Base-by-base conservation (phyloP, 768 basidiomycete genomes). In the Kwoniella sp. region DNA sequence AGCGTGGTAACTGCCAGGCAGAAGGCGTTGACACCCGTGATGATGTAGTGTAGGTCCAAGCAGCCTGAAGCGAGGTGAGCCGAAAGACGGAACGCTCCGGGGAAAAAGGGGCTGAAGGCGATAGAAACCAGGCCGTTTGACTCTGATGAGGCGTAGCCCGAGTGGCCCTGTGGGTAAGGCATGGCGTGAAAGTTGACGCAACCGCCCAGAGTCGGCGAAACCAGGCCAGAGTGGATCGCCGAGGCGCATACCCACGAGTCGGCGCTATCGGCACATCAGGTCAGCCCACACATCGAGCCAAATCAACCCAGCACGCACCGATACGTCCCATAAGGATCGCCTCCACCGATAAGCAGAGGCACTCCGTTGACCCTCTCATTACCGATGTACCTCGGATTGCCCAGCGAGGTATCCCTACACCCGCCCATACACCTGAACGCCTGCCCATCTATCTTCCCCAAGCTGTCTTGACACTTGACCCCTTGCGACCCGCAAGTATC, bases 201-300 rank as follows among this genome's bases (percentile, higher is more conserved):
- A 7, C 68, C 68, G 3, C 68, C 68, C 2, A 57, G 34, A 0
- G 41, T 47, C 2, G 49, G 28, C 4, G 58, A 57, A 42, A 67
- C 63, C 14, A 55, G 31, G 3, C 40, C 43, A 3, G 68, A 48
- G 31, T 67, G 65, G 5, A 70, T 55, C 5, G 65, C 68, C 6
- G 68, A 38, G n/a, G 68, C 50, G 42, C 68, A 70, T 14, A 67
- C 34, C 68, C 68, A 70, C 10, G 65, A 67, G 36, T 70, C 68
- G 22, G 65, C 68, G 10, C 68, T 69, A 33, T 39, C 27, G 8
- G 31, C 26, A 27, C 22, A 31, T 17, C 39, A 46, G 23, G 20
- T 26, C 2, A 49, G 26, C 33, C 28, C 27, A 5, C 12, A 28
- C 37, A 32, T 17, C 15, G 10, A 6, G 17, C 15, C 27, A 17